Conservation (phyloP, 306 rosid genomes). For the Trifolium dubium region DNA sequence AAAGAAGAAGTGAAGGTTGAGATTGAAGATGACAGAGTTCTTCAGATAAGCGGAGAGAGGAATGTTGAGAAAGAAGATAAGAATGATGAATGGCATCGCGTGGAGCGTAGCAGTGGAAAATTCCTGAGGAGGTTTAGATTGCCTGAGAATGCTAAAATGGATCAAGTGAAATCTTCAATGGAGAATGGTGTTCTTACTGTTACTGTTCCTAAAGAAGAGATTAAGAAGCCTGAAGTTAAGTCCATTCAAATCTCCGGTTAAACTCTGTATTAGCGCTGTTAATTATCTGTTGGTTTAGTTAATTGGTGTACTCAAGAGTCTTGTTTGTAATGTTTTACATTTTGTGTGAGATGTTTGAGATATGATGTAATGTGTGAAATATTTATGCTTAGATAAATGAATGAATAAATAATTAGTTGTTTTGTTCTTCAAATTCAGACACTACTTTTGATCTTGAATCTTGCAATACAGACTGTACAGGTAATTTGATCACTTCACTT, state of each 20-base stretch:
- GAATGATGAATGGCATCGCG: conserved; percentile 44
- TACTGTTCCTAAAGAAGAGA: conserved; percentile 43
- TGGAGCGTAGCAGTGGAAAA: conserved; percentile 51
- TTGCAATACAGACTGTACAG: too few species aligned
- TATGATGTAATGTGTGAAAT: too few species aligned
- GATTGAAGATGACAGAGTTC: conserved; percentile 40
- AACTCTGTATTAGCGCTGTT: background rate
- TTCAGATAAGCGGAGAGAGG: conserved; percentile 49
- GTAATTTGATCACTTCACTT: too few species aligned
- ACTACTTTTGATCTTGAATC: too few species aligned
- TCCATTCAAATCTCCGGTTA: conserved; percentile 42
- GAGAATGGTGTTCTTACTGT: conserved; percentile 52
- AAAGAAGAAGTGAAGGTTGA: conserved; percentile 51
- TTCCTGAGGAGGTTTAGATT: conserved; percentile 49
- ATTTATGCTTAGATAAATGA: too few species aligned
- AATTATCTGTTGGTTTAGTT: too few species aligned
- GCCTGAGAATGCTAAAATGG: conserved; percentile 41
- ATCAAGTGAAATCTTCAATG: conserved; percentile 44
- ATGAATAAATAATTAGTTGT: too few species aligned
- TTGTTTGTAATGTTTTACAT: too few species aligned
- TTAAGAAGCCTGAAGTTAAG: conserved; percentile 37
- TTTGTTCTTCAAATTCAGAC: too few species aligned
- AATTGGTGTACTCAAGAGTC: too few species aligned
- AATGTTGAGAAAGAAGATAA: conserved; percentile 40
- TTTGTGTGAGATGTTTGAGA: too few species aligned